Evolutionary conservation across 2,329 filamentous ascomycete genomes (phyloP), one percentile per base, ranked within the genome.

Genomic region (Hypomyces rosellus): DNA sequence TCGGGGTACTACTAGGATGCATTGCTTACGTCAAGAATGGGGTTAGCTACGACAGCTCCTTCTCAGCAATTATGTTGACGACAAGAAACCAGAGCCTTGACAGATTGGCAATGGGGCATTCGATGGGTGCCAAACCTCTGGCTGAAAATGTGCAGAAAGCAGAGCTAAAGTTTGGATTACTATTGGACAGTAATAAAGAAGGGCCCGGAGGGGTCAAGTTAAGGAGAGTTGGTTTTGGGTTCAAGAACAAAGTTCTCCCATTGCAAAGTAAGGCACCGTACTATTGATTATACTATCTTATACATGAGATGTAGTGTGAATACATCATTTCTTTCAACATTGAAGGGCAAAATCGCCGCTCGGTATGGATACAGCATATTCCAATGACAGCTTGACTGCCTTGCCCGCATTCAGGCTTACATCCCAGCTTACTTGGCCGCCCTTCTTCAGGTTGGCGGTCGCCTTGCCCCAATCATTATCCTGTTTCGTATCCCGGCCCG

Each of bases 311-410:
- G 8, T 8, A 30, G 2, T 5, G 8, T 8, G 9, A 30, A 30
- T 6, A 30, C 9, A 30, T 30, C 40, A 42, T 13, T 14, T 20
- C 16, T 11, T 4, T 45, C 38, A 63, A 51, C 59, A 61, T 46
- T 64, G 59, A 13, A 54, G 50, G 3, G 57, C 56, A 45, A 43
- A 30, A 33, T 81, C 77, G 8, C 74, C 75, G 14, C 64, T 64
- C 1, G 83, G 83, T 57, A 80, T 69, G 18, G 72, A 73, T 15
- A 83, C 75, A 53, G 80, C 75, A 64, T 86, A 87, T 67, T 84
- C 80, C 52, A 88, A 61, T 20, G 67, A 67, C 54, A 87, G 63
- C 64, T 76, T 77, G 14, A 80, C 77, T 3, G 75, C 73, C 58
- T 75, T 74, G 22, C 82, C 80, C 1, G 79, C 73, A 53, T 82